A percentile compares a stretch with the other conserved stretches of the same genome.
Conservation (phyloP, 768 basidiomycete species). For the Russula dissimulans region DNA sequence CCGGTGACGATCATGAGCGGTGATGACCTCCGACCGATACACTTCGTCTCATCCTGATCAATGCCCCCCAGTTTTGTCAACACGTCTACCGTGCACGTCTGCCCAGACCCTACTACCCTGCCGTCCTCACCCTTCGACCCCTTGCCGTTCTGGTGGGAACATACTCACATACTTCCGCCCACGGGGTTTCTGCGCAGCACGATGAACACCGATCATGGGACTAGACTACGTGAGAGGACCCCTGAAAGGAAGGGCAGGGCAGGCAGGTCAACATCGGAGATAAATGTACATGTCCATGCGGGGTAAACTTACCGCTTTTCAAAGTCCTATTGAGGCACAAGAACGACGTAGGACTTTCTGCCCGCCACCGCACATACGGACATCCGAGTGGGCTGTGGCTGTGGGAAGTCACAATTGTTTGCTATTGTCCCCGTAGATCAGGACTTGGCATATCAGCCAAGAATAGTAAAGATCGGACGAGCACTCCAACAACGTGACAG, state of each 20-base stretch:
- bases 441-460: neutral
- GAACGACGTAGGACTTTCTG: neutral
- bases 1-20: slow-evolving; percentile 12
- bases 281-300: neutral
- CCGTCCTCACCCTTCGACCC: too few species aligned
- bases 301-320: neutral
- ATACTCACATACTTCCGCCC: neutral
- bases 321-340: slow-evolving; percentile 3
- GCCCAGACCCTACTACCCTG: neutral
- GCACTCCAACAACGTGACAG: slow-evolving; percentile 12
- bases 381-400: slow-evolving; percentile 8
- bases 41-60: neutral
- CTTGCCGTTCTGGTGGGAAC: neutral
- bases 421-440: neutral
- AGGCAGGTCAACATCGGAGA: neutral
- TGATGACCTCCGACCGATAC: slow-evolving; percentile 2
- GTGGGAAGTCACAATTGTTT: neutral
- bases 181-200: neutral
- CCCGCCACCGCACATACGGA: neutral
- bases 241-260: neutral
- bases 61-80: neutral
- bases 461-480: slow-evolving; percentile 1
- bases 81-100: neutral
- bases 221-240: neutral
- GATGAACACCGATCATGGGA: neutral